A percentile compares a stretch with the other conserved stretches of the same genome.
Evolutionary conservation across 495 filamentous ascomycete species (phyloP).

Genomic region (Penicillium herquei): DNA sequence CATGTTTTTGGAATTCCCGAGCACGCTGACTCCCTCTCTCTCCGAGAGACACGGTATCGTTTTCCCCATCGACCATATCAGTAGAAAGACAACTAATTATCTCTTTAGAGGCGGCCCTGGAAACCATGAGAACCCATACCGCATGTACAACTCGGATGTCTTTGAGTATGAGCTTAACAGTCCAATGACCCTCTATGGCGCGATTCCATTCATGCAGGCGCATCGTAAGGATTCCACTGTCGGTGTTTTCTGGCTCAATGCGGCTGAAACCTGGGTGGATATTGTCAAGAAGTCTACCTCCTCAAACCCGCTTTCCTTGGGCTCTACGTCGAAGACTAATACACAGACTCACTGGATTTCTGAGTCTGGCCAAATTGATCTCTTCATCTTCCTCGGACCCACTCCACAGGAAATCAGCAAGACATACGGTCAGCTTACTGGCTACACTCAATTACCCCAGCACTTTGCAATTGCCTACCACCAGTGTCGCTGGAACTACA

Average conservation of each 20-base stretch:
- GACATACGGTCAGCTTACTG: conserved; percentile 87
- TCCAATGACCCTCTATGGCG: conserved; percentile 96
- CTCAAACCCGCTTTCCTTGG: conserved; percentile 74
- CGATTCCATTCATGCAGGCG: conserved; percentile 96
- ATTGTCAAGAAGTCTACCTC: conserved; percentile 77
- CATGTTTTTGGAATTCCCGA: conserved; percentile 95
- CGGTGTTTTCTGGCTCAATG: conserved; percentile 98
- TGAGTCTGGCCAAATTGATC: conserved; percentile 81
- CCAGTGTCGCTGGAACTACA: conserved; percentile 98
- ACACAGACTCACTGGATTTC: conserved; percentile 98
- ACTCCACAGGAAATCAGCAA: conserved; percentile 75
- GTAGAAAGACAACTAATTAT: conserved; percentile 16
- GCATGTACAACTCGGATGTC: conserved; percentile 92
- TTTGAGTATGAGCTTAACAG: conserved; percentile 97
- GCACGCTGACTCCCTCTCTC: conserved; percentile 81
- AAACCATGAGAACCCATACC: conserved; percentile 87
- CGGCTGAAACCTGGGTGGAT: conserved; percentile 96
- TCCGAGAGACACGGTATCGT: conserved; percentile 76
- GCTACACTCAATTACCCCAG: conserved; percentile 86
- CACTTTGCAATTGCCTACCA: conserved; percentile 92
- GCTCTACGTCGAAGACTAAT: conserved; percentile 61
- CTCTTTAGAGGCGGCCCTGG: conserved; percentile 67
- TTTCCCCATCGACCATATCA: not conserved
- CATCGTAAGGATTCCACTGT: conserved; percentile 91
- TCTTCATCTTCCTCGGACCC: conserved; percentile 92